A percentile compares a stretch with the other conserved stretches of the same genome.
These are phyloP conservation scores for Hortiboletus campestris DNA, from an alignment of 768 basidiomycete genomes.

Conservation along the genomic window DNA sequence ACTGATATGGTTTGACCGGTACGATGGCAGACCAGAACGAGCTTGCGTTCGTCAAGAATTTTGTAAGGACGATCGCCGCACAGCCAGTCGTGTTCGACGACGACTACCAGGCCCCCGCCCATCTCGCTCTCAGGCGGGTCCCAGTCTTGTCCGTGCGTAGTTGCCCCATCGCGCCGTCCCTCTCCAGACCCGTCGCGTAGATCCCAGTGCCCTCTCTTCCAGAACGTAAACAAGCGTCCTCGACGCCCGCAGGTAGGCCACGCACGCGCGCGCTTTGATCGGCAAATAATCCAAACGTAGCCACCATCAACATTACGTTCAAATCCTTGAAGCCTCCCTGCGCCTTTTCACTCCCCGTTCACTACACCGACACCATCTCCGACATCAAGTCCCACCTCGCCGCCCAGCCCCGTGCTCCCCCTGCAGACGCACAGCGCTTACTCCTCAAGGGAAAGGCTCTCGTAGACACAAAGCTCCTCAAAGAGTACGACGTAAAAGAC, in stretches of 20 bases:
- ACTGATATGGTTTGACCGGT: constrained; percentile 14
- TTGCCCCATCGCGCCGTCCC: neutral
- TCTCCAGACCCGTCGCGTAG: constrained; percentile 33
- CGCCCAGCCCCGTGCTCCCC: constrained; percentile 64
- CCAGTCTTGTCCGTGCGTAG: constrained; percentile 62
- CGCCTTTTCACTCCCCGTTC: constrained; percentile 67
- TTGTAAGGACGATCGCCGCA: constrained; percentile 58
- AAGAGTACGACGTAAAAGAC: constrained; percentile 83
- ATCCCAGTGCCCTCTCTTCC: constrained; percentile 62
- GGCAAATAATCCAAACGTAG: constrained; percentile 9
- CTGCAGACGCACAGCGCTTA: constrained; percentile 78
- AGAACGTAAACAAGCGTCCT: constrained; percentile 41
- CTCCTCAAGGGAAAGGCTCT: constrained; percentile 94
- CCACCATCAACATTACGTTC: constrained; percentile 65
- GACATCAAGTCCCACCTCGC: constrained; percentile 78
- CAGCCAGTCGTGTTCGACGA: constrained; percentile 70
- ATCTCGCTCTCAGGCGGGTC: constrained; percentile 65
- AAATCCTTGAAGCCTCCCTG: constrained; percentile 90
- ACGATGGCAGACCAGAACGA: constrained; percentile 55
- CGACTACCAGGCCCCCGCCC: constrained; percentile 73
- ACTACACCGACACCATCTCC: constrained; percentile 79
- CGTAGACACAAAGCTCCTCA: constrained; percentile 81
- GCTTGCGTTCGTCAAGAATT: constrained; percentile 62
- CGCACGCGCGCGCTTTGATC: constrained; percentile 8
- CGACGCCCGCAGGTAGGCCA: constrained; percentile 32